Percentiles rank a stretch among this genome's conserved stretches.
Conservation (phyloP, 2,329 filamentous ascomycete genomes). For the Thermoascus crustaceus region DNA sequence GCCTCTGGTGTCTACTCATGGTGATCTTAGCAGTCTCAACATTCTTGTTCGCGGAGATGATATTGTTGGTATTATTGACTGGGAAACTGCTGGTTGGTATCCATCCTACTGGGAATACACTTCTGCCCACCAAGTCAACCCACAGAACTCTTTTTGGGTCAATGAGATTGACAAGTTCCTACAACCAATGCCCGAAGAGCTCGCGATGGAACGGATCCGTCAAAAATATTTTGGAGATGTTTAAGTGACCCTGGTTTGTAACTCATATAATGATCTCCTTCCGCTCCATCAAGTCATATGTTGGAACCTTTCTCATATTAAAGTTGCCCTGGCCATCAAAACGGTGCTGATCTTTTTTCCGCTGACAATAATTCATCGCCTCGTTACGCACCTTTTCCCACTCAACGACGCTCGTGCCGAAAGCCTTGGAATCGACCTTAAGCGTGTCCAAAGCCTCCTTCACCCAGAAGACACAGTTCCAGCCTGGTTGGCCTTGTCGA, state of each 20-base stretch:
- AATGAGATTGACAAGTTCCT: conserved; percentile 36
- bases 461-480: conserved; percentile 40
- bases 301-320: conserved; percentile 24
- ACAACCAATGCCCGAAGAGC: conserved; percentile 27
- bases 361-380: conserved; percentile 32
- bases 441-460: conserved; percentile 31
- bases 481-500: conserved; percentile 22
- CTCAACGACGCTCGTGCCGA: conserved; percentile 24
- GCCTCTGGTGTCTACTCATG: conserved; percentile 42
- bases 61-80: conserved; percentile 33
- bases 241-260: conserved; percentile 9
- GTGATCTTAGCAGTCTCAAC: conserved; percentile 40
- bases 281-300: conserved; percentile 29
- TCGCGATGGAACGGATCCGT: conserved; percentile 33
- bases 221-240: conserved; percentile 29
- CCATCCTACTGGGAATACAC: conserved; percentile 28
- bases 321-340: conserved; percentile 32
- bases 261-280: conserved; percentile 14
- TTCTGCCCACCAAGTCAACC: conserved; percentile 34
- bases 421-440: conserved; percentile 18
- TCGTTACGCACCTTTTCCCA: conserved; percentile 30
- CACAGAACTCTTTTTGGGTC: conserved; percentile 30
- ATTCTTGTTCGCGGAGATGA: conserved; percentile 27
- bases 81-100: conserved; percentile 26
- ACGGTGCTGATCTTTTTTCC: conserved; percentile 33